A percentile compares a stretch with the other conserved stretches of the same genome.
Evolutionary conservation across 164 flowering plant genomes (phyloP).

Genomic region (Magnolia sinica): DNA sequence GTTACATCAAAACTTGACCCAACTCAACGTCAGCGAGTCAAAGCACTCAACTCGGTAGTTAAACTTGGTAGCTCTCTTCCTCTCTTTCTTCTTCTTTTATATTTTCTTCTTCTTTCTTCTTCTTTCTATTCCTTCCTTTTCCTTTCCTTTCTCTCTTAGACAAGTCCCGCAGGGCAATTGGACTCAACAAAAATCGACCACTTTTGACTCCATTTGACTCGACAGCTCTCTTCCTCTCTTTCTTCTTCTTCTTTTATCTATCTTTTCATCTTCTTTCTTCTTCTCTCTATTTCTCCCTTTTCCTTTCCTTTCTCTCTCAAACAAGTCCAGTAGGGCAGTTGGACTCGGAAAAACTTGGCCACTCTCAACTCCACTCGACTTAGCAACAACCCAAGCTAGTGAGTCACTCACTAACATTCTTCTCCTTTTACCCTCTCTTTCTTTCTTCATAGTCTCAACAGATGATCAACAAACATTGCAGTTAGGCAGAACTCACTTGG

Average conservation of each 20-base stretch:
- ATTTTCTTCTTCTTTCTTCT: background rate
- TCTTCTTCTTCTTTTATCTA: background rate
- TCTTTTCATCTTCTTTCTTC: background rate
- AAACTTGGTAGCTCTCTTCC: background rate
- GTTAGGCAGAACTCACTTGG: no score
- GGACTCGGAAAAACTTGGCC: no score
- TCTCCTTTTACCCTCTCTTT: background rate
- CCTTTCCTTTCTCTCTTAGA: background rate
- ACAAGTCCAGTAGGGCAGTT: no score
- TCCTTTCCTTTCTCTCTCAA: no score
- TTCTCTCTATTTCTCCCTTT: background rate
- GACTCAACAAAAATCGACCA: no score
- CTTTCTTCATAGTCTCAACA: background rate
- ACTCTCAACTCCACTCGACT: background rate
- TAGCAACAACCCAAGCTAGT: background rate
- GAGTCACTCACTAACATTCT: background rate
- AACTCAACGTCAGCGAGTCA: no score
- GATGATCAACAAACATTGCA: no score
- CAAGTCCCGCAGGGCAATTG: no score
- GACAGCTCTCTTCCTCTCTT: background rate
- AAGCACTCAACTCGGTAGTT: no score
- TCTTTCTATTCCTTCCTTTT: background rate
- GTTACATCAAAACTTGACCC: no score
- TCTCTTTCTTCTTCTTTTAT: constrained; percentile 5
- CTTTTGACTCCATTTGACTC: no score